Evolutionary conservation across 2,329 filamentous ascomycete genomes (phyloP).

Genomic region (Paecilomyces niveus): DNA sequence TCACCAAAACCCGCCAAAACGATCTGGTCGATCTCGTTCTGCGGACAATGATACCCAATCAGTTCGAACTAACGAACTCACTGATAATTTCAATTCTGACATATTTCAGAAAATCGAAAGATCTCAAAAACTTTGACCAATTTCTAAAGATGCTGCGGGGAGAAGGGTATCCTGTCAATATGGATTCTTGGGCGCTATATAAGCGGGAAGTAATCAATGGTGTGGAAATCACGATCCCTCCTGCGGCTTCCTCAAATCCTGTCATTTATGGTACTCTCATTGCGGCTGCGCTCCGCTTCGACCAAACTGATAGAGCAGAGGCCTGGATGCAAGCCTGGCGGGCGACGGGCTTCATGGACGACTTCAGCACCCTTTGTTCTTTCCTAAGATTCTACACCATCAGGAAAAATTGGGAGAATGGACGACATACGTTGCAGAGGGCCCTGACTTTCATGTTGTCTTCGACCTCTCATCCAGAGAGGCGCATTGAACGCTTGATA

Average conservation of each 20-base stretch:
- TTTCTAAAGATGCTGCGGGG: constrained; percentile 32
- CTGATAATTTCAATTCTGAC: constrained; percentile 30
- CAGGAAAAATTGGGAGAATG: constrained; percentile 30
- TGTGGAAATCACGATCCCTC: constrained; percentile 29
- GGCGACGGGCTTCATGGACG: constrained; percentile 29
- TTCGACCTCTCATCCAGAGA: constrained; percentile 20
- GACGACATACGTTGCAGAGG: constrained; percentile 23
- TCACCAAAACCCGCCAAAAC: constrained; percentile 31
- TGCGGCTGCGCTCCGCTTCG: constrained; percentile 29
- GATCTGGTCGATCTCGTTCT: constrained; percentile 33
- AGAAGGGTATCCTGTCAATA: constrained; percentile 25
- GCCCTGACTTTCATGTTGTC: constrained; percentile 29
- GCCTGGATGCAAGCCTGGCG: constrained; percentile 32
- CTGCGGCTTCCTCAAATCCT: constrained; percentile 23
- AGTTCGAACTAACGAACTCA: constrained; percentile 27
- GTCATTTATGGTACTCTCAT: constrained; percentile 31
- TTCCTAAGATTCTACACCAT: constrained; percentile 33
- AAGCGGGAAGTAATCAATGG: constrained; percentile 25
- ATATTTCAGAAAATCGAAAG: constrained; percentile 33
- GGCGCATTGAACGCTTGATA: constrained; percentile 26
- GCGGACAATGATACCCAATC: constrained; percentile 29
- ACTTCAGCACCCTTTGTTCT: constrained; percentile 26
- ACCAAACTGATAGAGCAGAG: constrained; percentile 34
- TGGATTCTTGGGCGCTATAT: constrained; percentile 20
- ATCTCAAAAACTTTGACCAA: constrained; percentile 33